These are phyloP conservation scores for Colletotrichum trifolii DNA, from an alignment of 2,329 filamentous ascomycete species.

Conservation along the genomic window DNA sequence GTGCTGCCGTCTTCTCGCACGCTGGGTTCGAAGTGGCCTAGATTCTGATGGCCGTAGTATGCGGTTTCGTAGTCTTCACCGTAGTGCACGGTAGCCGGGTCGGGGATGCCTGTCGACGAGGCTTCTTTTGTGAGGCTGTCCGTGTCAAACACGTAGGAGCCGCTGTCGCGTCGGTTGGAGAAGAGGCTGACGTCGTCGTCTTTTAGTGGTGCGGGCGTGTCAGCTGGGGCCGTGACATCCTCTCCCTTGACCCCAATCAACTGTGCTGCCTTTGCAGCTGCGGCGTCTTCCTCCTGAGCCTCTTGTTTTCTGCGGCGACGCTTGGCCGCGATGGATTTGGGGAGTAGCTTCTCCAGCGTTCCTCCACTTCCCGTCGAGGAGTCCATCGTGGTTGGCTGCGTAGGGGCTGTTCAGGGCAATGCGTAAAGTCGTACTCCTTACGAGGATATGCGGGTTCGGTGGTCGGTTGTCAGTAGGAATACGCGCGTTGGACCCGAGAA, in stretches of 20 bases:
- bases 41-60: conserved; percentile 1
- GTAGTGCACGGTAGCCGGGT: conserved; percentile 13
- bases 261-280: conserved; percentile 38
- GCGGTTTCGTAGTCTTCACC: background rate
- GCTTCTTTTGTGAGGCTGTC: conserved; percentile 17
- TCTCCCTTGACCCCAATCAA: conserved; percentile 32
- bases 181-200: conserved; percentile 44
- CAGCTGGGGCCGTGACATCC: conserved; percentile 30
- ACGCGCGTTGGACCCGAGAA: conserved; percentile 30
- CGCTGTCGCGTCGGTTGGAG: conserved; percentile 51
- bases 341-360: conserved; percentile 61
- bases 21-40: background rate
- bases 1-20: conserved; percentile 17
- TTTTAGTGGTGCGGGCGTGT: conserved; percentile 39
- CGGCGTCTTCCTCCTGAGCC: conserved; percentile 49
- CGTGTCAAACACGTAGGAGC: conserved; percentile 48
- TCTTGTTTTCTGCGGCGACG: conserved; percentile 60
- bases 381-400: conserved; percentile 22
- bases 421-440: conserved; percentile 26
- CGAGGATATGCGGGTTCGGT: conserved; percentile 19
- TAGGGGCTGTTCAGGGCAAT: background rate
- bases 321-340: conserved; percentile 61
- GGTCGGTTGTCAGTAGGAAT: conserved; percentile 15
- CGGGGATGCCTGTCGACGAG: conserved; percentile 30
- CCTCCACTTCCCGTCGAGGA: conserved; percentile 27